Evolutionary conservation across 2,329 filamentous ascomycete genomes (phyloP).

Genomic region (Microcera coccophila): DNA sequence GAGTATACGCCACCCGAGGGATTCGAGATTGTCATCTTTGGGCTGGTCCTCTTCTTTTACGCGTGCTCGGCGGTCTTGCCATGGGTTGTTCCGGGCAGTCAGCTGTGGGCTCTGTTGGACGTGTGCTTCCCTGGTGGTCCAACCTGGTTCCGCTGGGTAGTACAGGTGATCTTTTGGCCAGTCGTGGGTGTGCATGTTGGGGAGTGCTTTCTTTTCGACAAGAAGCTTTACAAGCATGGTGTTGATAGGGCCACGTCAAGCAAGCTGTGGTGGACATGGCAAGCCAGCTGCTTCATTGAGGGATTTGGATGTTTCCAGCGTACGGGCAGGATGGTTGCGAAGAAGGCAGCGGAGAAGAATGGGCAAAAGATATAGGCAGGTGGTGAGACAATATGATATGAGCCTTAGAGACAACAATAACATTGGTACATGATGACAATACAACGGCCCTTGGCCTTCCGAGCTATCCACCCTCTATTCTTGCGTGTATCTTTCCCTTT

Average conservation of each 20-base stretch:
- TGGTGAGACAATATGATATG: too few relatives aligned
- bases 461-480: too few relatives aligned
- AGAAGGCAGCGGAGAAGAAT: conserved; percentile 40
- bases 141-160: conserved; percentile 54
- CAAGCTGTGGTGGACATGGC: conserved; percentile 54
- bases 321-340: conserved; percentile 47
- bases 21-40: conserved; percentile 51
- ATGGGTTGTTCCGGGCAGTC: conserved; percentile 51
- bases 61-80: conserved; percentile 45
- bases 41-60: conserved; percentile 52
- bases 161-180: conserved; percentile 53
- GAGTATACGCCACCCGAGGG: conserved; percentile 40
- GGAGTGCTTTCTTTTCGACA: conserved; percentile 58
- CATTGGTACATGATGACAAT: too few relatives aligned
- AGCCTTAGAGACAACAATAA: too few relatives aligned
- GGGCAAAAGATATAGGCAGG: conserved; percentile 42
- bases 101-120: conserved; percentile 48
- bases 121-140: conserved; percentile 55
- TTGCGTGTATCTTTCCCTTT: too few relatives aligned
- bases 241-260: conserved; percentile 39
- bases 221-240: conserved; percentile 44
- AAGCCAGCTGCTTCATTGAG: conserved; percentile 50
- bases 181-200: conserved; percentile 61
- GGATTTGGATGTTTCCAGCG: conserved; percentile 48
- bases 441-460: too few relatives aligned